These are phyloP conservation scores for Capronia coronata DNA, from an alignment of 2,329 filamentous ascomycete species.

Conservation along the genomic window DNA sequence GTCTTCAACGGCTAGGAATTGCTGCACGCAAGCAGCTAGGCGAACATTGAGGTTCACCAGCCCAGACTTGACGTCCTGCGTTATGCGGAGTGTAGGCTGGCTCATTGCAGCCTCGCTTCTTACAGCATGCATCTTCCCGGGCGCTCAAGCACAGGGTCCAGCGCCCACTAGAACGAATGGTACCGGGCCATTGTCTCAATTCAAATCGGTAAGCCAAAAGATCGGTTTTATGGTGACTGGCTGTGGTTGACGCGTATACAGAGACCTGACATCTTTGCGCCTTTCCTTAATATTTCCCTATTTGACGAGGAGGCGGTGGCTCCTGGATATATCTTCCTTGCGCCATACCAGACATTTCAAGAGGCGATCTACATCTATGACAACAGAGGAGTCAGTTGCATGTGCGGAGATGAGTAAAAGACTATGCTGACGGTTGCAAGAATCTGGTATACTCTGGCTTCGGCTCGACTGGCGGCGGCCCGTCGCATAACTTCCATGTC, in stretches of 20 bases:
- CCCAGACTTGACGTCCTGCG: background rate
- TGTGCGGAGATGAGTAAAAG: background rate
- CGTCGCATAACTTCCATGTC: constrained; percentile 44
- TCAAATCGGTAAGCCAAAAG: constrained; percentile 16
- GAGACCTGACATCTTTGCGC: constrained; percentile 39
- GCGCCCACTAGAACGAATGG: constrained; percentile 12
- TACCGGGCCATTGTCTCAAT: constrained; percentile 22
- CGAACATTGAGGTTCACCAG: background rate
- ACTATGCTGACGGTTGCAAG: constrained; percentile 24
- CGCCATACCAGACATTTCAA: constrained; percentile 46
- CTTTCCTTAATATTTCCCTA: constrained; percentile 33
- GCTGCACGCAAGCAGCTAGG: no score
- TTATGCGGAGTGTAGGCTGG: background rate
- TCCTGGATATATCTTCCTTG: constrained; percentile 48
- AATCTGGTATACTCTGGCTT: constrained; percentile 49
- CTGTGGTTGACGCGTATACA: constrained; percentile 18
- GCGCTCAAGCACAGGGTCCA: constrained; percentile 10
- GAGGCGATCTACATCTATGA: constrained; percentile 49
- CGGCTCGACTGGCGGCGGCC: constrained; percentile 43
- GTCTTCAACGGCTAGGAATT: no score
- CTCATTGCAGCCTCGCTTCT: constrained; percentile 1
- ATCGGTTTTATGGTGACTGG: background rate
- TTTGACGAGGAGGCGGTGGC: constrained; percentile 32
- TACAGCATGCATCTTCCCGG: constrained; percentile 2
- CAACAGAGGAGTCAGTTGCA: constrained; percentile 39